A percentile compares a stretch with the other conserved stretches of the same genome.
Conservation (phyloP, 1,284 basidiomycete genomes). For the Rhodofomes roseus region DNA sequence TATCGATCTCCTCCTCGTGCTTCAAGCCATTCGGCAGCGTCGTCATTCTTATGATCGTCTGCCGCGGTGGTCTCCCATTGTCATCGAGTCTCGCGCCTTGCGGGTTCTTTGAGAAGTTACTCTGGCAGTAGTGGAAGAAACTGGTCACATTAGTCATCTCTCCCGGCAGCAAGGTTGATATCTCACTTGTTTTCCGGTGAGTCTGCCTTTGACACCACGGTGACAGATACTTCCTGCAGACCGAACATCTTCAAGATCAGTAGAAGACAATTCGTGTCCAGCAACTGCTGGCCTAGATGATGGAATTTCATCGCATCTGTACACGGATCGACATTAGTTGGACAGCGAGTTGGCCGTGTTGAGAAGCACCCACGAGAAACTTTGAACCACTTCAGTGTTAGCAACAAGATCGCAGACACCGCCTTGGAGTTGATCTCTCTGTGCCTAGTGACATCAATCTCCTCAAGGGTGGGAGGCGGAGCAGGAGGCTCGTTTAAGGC, state of each 20-base stretch:
- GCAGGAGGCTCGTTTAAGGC: slow-evolving; percentile 61
- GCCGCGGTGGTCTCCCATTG: slow-evolving; percentile 54
- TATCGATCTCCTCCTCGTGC: slow-evolving; percentile 83
- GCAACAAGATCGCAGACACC: slow-evolving; percentile 89
- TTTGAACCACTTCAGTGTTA: slow-evolving; percentile 98
- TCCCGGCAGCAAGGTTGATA: slow-evolving; percentile 3
- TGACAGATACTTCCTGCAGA: slow-evolving; percentile 83
- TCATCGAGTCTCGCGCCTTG: slow-evolving; percentile 50
- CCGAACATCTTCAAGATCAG: slow-evolving; percentile 98
- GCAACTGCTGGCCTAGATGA: slow-evolving; percentile 89
- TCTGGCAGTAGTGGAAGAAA: slow-evolving; percentile 93
- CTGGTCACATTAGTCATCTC: slow-evolving; percentile 37
- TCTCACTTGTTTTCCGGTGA: slow-evolving; percentile 82
- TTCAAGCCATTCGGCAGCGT: slow-evolving; percentile 65
- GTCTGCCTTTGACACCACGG: slow-evolving; percentile 87
- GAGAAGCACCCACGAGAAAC: slow-evolving; percentile 73
- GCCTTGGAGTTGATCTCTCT: slow-evolving; percentile 98
- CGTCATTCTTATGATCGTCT: slow-evolving; percentile 51
- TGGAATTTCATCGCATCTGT: slow-evolving; percentile 98
- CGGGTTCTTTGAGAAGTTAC: slow-evolving; percentile 65
- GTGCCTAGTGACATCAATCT: slow-evolving; percentile 92
- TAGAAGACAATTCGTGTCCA: slow-evolving; percentile 94
- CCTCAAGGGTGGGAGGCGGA: slow-evolving; percentile 84
- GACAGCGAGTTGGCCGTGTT: slow-evolving; percentile 5
- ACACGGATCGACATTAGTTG: slow-evolving; percentile 2